A percentile compares a stretch with the other conserved stretches of the same genome.
Conservation (phyloP, 176 grass and related monocot genomes). For the Avena sativa region DNA sequence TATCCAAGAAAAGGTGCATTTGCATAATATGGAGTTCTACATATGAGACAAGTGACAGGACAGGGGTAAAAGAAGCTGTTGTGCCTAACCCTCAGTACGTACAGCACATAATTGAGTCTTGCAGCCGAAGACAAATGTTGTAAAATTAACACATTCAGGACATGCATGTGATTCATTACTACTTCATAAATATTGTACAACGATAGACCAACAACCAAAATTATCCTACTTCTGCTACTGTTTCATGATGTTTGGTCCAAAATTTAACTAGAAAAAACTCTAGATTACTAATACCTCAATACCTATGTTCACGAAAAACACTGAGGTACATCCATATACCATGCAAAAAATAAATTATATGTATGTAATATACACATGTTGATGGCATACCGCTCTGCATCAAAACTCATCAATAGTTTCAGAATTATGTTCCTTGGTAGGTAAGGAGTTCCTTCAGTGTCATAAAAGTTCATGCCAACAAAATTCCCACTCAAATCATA, state of each 20-base stretch:
- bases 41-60: too few species aligned
- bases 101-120: too few species aligned
- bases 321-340: not conserved
- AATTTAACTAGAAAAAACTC: not conserved
- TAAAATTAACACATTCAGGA: too few species aligned
- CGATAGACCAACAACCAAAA: not conserved
- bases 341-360: not conserved
- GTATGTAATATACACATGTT: not conserved
- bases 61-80: too few species aligned
- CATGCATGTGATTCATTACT: not conserved
- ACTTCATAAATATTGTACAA: not conserved
- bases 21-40: too few species aligned
- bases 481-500: not conserved
- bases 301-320: not conserved
- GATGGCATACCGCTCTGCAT: not conserved
- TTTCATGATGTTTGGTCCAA: not conserved
- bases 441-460: not conserved
- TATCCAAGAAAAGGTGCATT: too few species aligned
- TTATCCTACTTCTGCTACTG: not conserved
- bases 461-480: conserved; percentile 12
- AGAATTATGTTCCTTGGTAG: not conserved
- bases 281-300: not conserved
- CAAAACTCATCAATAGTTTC: not conserved
- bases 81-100: too few species aligned
- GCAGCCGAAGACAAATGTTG: not conserved